A percentile compares a stretch with the other conserved stretches of the same genome.
Conservation (phyloP, 139 green algal species). For the Auxenochlorella protothecoides region DNA sequence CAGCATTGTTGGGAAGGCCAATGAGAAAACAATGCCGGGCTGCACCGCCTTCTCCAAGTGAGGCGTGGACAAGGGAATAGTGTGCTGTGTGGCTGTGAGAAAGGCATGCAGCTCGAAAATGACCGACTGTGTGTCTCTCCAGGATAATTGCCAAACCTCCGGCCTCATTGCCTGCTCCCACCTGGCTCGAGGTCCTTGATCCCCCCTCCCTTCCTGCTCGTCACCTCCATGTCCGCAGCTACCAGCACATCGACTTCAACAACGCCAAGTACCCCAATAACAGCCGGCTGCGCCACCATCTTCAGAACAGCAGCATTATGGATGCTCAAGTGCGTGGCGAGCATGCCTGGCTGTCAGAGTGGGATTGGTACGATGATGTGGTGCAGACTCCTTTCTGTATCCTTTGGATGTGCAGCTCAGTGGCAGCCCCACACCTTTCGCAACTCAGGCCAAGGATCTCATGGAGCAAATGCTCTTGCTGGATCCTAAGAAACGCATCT, state of each 20-base stretch:
- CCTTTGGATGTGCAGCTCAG: too few species aligned
- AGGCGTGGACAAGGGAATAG: not conserved
- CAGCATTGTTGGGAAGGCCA: conserved; percentile 69
- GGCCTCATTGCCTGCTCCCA: too few species aligned
- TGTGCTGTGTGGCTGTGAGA: too few species aligned
- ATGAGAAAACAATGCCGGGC: conserved; percentile 51
- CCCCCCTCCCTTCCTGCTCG: too few species aligned
- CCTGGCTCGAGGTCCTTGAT: too few species aligned
- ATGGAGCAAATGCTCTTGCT: conserved; percentile 58
- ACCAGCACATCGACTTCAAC: conserved; percentile 1
- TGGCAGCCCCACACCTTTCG: not conserved
- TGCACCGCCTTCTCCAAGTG: conserved; percentile 31
- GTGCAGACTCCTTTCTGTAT: too few species aligned
- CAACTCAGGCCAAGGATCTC: conserved; percentile 41
- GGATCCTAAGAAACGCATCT: conserved; percentile 55
- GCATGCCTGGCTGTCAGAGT: too few species aligned
- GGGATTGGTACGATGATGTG: too few species aligned
- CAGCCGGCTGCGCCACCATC: not conserved
- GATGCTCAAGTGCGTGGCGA: not conserved
- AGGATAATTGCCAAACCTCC: too few species aligned
- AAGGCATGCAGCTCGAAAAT: not conserved
- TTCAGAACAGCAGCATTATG: not conserved
- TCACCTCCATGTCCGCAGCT: not conserved
- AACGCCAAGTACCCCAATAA: not conserved
- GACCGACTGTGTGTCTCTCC: not conserved